Base-by-base conservation (phyloP, 1,284 basidiomycete genomes). In the Coniferiporia sulphurascens region DNA sequence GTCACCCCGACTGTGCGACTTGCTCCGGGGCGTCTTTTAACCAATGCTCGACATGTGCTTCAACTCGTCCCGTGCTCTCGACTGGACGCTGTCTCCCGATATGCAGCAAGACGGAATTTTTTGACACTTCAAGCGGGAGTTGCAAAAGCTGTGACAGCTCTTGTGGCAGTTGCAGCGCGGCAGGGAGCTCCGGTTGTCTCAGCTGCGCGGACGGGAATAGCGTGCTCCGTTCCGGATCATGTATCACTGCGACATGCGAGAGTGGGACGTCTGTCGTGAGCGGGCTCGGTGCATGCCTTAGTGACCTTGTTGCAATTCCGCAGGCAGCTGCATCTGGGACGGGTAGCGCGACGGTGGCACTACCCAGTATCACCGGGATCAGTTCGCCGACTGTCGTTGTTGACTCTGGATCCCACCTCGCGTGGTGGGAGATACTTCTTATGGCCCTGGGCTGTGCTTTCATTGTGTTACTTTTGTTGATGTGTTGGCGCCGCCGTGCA, bases 351-450 rank as follows among this genome's bases (percentile, higher is more conserved):
- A 56, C 76, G 3, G 54, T 10, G 6, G 76, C 85, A 0, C 72
- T 85, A 45, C 86, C 85, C 41, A 74, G 77, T 43, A 76, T 84
- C 65, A 80, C 82, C 0, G 83, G 84, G 27, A 71, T 86, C 60
- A 69, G 73, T 52, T 71, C 74, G 13, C 82, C 83, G 21, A 65
- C 67, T 3, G 27, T 75, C 77, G 10, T 67, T 70, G 1, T 65
- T 71, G 12, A 70, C 66, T n/a, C 67, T n/a, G 69, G 63, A 45
- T 65, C 67, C 21, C 63, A 73, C 15, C 73, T 91, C 10, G 73
- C 76, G 61, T 90, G 89, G 87, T 92, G 90, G 89, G 77, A 91
- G 72, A 91, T 91, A 64, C 76, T 91, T 45, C 79, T 92, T 61
- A 91, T 91, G 86, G 77, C 85, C 0, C 79, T 90, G 35, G 89